Conservation (phyloP, 2,329 filamentous ascomycete genomes). For the Macrophomina tecta region DNA sequence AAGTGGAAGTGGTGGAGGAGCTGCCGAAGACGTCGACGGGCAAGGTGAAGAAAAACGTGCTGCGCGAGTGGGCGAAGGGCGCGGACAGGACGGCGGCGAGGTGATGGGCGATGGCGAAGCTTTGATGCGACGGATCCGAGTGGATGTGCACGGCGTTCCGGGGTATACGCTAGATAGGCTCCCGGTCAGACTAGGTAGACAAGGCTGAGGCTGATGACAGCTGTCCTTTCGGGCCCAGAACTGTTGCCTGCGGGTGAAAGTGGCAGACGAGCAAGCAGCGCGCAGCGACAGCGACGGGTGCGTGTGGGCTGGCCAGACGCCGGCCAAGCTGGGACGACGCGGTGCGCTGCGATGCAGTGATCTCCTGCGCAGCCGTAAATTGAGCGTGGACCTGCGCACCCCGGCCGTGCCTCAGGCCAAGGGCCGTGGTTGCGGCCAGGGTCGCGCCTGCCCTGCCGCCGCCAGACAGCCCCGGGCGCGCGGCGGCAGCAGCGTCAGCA, state of each 20-base stretch:
- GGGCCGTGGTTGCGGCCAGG: conserved; percentile 14
- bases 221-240: conserved; percentile 8
- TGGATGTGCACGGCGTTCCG: conserved; percentile 24
- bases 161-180: conserved; percentile 23
- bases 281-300: conserved; percentile 6
- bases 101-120: conserved; percentile 23
- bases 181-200: conserved; percentile 20
- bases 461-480: conserved; percentile 3
- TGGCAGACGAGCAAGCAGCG: background rate
- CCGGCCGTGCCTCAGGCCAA: conserved; percentile 7
- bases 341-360: conserved; percentile 13
- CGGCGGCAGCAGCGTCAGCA: background rate
- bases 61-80: conserved; percentile 82
- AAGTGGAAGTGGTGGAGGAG: conserved; percentile 80
- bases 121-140: conserved; percentile 14
- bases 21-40: conserved; percentile 97
- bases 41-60: conserved; percentile 93
- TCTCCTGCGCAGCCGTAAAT: conserved; percentile 21
- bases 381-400: conserved; percentile 5
- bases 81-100: conserved; percentile 25
- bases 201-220: conserved; percentile 26
- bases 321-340: background rate
- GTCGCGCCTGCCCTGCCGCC: conserved; percentile 13
- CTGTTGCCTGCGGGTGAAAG: conserved; percentile 4
- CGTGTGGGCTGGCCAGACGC: background rate